Percentiles rank a stretch among this genome's conserved stretches.
Evolutionary conservation across 2,329 filamentous ascomycete genomes (phyloP).

Genomic region (Fusarium nisikadoi): DNA sequence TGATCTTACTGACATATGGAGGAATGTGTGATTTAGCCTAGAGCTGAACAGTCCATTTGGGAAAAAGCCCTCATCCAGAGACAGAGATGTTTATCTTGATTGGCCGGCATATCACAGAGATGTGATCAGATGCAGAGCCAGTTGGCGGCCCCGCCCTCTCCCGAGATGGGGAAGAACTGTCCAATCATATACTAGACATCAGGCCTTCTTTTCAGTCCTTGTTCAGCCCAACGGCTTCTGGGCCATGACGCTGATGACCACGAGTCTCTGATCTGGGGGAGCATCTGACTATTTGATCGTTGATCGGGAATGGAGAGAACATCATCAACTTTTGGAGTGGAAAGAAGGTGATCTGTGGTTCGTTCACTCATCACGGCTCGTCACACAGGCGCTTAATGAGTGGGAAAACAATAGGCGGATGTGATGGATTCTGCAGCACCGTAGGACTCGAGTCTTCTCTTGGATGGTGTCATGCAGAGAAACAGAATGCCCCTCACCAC

Average conservation of each 20-base stretch:
- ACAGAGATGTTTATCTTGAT: conserved; percentile 19
- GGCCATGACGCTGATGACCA: conserved; percentile 37
- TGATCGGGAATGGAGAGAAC: conserved; percentile 1
- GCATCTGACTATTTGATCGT: conserved; percentile 32
- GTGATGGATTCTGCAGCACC: conserved; percentile 32
- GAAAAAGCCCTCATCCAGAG: conserved; percentile 31
- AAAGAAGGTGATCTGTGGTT: conserved; percentile 22
- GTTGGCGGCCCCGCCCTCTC: conserved; percentile 33
- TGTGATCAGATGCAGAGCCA: conserved; percentile 38
- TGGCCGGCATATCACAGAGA: conserved; percentile 21
- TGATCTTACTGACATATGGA: conserved; percentile 13
- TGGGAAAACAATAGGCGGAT: conserved; percentile 19
- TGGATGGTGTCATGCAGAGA: conserved; percentile 46
- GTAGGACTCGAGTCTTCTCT: conserved; percentile 29
- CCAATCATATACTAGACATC: conserved; percentile 22
- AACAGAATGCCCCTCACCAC: conserved; percentile 37
- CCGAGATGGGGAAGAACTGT: conserved; percentile 22
- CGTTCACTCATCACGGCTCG: conserved; percentile 13
- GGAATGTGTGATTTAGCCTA: conserved; percentile 13
- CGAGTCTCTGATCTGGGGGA: conserved; percentile 31
- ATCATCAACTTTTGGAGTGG: background rate
- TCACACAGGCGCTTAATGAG: conserved; percentile 38
- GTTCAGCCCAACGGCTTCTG: conserved; percentile 17
- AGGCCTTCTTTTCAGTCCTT: conserved; percentile 8
- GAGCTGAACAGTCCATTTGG: conserved; percentile 16